Percentiles rank a stretch among this genome's conserved stretches.
phyloP scores from a whole-genome alignment of 2,329 filamentous ascomycete genomes.

The Xylaria sp. region DNA sequence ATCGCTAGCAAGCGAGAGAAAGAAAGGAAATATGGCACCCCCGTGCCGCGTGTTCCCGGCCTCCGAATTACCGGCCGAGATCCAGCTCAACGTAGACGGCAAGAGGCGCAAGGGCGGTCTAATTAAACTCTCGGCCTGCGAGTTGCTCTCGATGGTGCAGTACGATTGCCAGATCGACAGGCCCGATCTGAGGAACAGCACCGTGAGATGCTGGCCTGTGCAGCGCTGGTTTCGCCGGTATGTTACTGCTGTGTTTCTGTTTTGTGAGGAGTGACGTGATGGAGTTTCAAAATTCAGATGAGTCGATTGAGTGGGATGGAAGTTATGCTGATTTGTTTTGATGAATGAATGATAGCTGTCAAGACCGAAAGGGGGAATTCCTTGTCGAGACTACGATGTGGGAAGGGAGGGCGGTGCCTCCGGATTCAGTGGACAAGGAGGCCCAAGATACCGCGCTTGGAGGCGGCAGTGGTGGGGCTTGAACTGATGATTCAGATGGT shows the following conservation, averaged over 20 bases:
- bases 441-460: conserved; percentile 17
- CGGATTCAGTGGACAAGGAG: conserved; percentile 30
- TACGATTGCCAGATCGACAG: conserved; percentile 68
- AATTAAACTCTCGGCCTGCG: conserved; percentile 66
- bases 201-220: conserved; percentile 67
- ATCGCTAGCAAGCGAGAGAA: background rate
- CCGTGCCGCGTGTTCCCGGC: conserved; percentile 67
- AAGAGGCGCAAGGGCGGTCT: conserved; percentile 62
- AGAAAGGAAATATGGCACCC: conserved; percentile 62
- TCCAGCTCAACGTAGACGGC: conserved; percentile 61
- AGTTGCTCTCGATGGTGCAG: conserved; percentile 68
- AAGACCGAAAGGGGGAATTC: conserved; percentile 67
- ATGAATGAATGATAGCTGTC: conserved; percentile 58
- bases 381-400: conserved; percentile 73
- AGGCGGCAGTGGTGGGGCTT: conserved; percentile 30
- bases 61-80: conserved; percentile 59
- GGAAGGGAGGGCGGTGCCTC: conserved; percentile 56
- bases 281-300: background rate
- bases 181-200: conserved; percentile 58
- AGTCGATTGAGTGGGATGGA: background rate
- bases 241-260: conserved; percentile 43
- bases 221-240: conserved; percentile 70
- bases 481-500: conserved; percentile 1
- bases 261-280: background rate
- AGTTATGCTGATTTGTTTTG: conserved; percentile 6